A percentile compares a stretch with the other conserved stretches of the same genome.
These are phyloP conservation scores for Noccaea bulbosa DNA, from an alignment of 345 rosid species.

Conservation along the genomic window DNA sequence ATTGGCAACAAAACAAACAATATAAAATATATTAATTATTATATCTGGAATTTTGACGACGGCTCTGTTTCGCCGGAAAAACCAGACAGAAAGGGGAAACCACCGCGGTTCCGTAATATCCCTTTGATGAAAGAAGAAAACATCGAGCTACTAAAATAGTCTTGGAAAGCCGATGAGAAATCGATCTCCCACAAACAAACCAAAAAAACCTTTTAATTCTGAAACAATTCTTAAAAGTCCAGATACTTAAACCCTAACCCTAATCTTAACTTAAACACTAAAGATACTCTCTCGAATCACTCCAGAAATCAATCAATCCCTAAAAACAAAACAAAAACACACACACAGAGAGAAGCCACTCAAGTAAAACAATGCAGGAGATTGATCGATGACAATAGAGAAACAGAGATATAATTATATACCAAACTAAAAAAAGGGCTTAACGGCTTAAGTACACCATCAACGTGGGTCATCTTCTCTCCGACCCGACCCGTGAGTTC, in stretches of 20 bases:
- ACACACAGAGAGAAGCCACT: not conserved
- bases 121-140: not conserved
- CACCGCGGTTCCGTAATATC: slow-evolving; percentile 32
- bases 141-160: slow-evolving; percentile 1
- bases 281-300: slow-evolving; percentile 3
- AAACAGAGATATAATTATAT: slow-evolving; percentile 21
- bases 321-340: slow-evolving; percentile 4
- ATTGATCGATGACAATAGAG: slow-evolving; percentile 23
- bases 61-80: slow-evolving; percentile 41
- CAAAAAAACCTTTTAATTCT: not conserved
- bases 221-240: not conserved
- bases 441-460: not conserved
- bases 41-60: slow-evolving; percentile 32
- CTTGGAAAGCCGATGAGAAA: slow-evolving; percentile 18
- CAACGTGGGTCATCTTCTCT: slow-evolving; percentile 60
- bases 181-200: slow-evolving; percentile 7
- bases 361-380: slow-evolving; percentile 7
- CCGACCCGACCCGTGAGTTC: slow-evolving; percentile 62
- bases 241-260: slow-evolving; percentile 39
- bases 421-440: slow-evolving; percentile 21
- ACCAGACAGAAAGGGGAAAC: slow-evolving; percentile 25
- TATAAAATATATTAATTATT: not conserved
- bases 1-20: slow-evolving; percentile 25
- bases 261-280: slow-evolving; percentile 27
- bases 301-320: slow-evolving; percentile 17